Evolutionary conservation across 2,329 filamentous ascomycete genomes (phyloP), one percentile per base, ranked within the genome.

Genomic region (Colletotrichum chrysophilum): DNA sequence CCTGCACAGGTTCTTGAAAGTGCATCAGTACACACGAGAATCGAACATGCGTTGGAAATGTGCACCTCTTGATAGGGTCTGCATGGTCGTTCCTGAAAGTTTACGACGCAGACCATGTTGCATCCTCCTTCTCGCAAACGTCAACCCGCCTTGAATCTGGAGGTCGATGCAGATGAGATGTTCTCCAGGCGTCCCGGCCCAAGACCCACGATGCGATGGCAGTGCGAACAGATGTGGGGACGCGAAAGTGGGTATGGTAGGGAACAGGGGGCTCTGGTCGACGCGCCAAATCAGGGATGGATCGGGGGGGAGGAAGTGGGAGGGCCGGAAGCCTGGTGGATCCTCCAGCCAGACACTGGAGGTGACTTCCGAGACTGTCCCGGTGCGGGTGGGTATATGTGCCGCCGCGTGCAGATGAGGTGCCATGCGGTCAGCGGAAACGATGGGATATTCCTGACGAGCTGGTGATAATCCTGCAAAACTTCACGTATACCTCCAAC

Each of bases 131-230:
- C 60, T 43, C 36, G 34, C 61, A 36, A 34, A 16, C 21, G 62
- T 18, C 34, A 66, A 30, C 64, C 70, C 38, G 18, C 43, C 61
- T 71, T 30, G 26, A 18, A 5, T 16, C 34, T 52, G 8, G 32
- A 43, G 38, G 38, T 32, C 66, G 32, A 69, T 68, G 66, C 38
- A 58, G 56, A 66, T 66, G 34, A 67, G 55, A 60, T 61, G n/a
- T 55, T 74, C 61, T 66, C 67, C 68, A 62, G 52, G 18, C 67
- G 61, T 61, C 52, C 60, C 67, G 68, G 14, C 58, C 66, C 36
- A 74, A 66, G 68, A 61, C 71, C 67, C 67, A 66, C 67, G 24
- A 52, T 58, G 68, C 48, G 62, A 67, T 75, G 72, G 72, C 72
- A 75, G 72, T 71, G 68, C 69, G 62, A 67, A 67, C 16, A 72